Evolutionary conservation across 2,329 filamentous ascomycete genomes (phyloP).

Genomic region (Monosporascus sp.): DNA sequence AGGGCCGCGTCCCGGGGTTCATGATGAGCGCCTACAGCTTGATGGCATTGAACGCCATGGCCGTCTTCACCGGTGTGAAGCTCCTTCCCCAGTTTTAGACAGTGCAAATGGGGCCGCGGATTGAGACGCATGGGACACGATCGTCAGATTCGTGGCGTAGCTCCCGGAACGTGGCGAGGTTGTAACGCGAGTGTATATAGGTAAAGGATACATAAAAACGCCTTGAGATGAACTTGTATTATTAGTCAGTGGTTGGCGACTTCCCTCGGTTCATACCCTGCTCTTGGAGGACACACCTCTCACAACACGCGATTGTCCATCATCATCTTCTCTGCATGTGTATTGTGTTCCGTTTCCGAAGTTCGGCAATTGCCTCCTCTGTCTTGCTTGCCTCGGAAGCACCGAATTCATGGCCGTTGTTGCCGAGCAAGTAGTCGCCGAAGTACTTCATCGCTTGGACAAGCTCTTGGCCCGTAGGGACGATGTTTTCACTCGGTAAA

Average conservation of each 20-base stretch:
- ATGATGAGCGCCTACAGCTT: slow-evolving; percentile 30
- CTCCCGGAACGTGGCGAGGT: too few relatives aligned
- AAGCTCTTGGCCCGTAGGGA: slow-evolving; percentile 84
- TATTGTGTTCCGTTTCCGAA: slow-evolving; percentile 15
- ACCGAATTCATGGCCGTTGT: slow-evolving; percentile 55
- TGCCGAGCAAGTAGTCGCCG: slow-evolving; percentile 70
- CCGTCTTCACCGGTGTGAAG: slow-evolving; percentile 37
- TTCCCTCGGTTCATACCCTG: too few relatives aligned
- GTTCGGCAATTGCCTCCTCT: slow-evolving; percentile 11
- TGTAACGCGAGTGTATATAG: too few relatives aligned
- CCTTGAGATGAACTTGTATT: too few relatives aligned
- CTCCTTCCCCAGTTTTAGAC: slow-evolving; percentile 23
- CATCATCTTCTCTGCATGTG: background rate
- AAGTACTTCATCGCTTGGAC: slow-evolving; percentile 79
- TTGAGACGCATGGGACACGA: background rate
- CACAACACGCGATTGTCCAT: background rate
- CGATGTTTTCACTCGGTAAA: slow-evolving; percentile 77
- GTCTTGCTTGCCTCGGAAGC: slow-evolving; percentile 22
- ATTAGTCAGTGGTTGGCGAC: too few relatives aligned
- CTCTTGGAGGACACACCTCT: too few relatives aligned
- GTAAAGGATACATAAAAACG: too few relatives aligned
- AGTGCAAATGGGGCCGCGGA: background rate
- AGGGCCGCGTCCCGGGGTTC: slow-evolving; percentile 38
- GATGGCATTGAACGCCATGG: slow-evolving; percentile 34
- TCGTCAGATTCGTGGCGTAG: too few relatives aligned